Percentiles rank a stretch among this genome's conserved stretches.
Evolutionary conservation across 768 basidiomycete genomes (phyloP).

Genomic region (Mycena indigotica): DNA sequence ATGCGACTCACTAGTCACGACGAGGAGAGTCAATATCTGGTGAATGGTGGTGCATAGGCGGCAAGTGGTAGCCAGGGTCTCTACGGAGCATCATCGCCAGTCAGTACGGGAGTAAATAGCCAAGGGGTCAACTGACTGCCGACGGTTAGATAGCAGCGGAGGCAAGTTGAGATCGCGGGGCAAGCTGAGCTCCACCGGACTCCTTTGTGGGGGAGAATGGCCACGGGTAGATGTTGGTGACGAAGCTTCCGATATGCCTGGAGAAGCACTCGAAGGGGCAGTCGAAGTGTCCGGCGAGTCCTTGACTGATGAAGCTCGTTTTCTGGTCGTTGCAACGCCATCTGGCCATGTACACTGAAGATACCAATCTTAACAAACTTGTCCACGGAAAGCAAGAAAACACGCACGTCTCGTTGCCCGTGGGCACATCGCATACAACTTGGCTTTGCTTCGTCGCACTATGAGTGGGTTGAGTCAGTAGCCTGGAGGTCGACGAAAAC

Average conservation of each 20-base stretch:
- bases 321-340: slow-evolving; percentile 69
- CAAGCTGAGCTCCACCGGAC: slow-evolving; percentile 36
- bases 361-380: slow-evolving; percentile 4
- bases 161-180: slow-evolving; percentile 35
- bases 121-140: slow-evolving; percentile 35
- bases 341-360: slow-evolving; percentile 83
- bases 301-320: slow-evolving; percentile 61
- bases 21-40: neutral
- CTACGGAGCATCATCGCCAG: neutral
- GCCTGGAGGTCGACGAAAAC: slow-evolving; percentile 5
- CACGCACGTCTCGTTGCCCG: slow-evolving; percentile 77
- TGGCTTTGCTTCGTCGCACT: slow-evolving; percentile 94
- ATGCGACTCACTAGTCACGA: neutral
- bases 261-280: slow-evolving; percentile 56
- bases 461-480: slow-evolving; percentile 7
- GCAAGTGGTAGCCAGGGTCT: slow-evolving; percentile 7
- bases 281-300: slow-evolving; percentile 65
- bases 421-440: slow-evolving; percentile 85
- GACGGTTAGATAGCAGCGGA: slow-evolving; percentile 44
- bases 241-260: slow-evolving; percentile 69
- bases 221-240: slow-evolving; percentile 68
- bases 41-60: slow-evolving; percentile 9
- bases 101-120: neutral
- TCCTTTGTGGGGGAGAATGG: slow-evolving; percentile 61
- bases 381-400: neutral